These are phyloP conservation scores for Chalaropsis thielavioides DNA, from an alignment of 2,329 filamentous ascomycete species.

Conservation along the genomic window DNA sequence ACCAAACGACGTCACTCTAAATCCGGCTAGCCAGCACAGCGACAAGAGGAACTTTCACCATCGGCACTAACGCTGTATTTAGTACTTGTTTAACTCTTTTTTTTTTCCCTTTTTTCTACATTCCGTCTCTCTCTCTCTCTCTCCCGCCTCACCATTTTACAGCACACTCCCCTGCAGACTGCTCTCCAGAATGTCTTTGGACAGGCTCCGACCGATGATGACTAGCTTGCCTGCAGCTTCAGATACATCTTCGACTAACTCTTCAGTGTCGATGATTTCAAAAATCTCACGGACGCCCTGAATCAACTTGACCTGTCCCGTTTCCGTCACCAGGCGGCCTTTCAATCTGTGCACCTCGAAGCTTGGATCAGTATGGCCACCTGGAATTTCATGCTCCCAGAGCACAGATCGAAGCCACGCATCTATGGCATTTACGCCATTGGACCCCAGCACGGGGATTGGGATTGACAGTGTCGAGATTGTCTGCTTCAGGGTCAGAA, in stretches of 20 bases:
- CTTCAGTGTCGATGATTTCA: constrained; percentile 59
- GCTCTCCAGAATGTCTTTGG: constrained; percentile 35
- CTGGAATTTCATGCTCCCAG: constrained; percentile 60
- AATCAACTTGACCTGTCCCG: constrained; percentile 58
- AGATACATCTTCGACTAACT: constrained; percentile 21
- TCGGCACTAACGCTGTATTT: no score
- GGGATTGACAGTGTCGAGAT: constrained; percentile 71
- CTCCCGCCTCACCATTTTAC: no score
- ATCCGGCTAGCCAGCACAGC: not conserved
- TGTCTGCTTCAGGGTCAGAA: constrained; percentile 36
- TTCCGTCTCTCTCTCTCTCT: not conserved
- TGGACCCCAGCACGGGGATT: constrained; percentile 42
- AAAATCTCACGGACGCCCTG: constrained; percentile 92
- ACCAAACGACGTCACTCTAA: constrained; percentile 1
- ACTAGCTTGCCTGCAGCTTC: constrained; percentile 42
- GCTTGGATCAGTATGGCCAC: constrained; percentile 23
- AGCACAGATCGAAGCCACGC: constrained; percentile 68
- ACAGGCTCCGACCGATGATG: constrained; percentile 45
- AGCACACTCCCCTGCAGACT: constrained; percentile 25
- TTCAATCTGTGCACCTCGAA: constrained; percentile 86
- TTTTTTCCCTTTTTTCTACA: not conserved
- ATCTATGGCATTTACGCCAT: constrained; percentile 53
- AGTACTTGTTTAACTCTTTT: not conserved
- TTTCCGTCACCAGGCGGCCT: constrained; percentile 52
- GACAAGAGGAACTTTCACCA: not conserved